phyloP scores from a whole-genome alignment of 306 rosid genomes.

The Inga laurina region DNA sequence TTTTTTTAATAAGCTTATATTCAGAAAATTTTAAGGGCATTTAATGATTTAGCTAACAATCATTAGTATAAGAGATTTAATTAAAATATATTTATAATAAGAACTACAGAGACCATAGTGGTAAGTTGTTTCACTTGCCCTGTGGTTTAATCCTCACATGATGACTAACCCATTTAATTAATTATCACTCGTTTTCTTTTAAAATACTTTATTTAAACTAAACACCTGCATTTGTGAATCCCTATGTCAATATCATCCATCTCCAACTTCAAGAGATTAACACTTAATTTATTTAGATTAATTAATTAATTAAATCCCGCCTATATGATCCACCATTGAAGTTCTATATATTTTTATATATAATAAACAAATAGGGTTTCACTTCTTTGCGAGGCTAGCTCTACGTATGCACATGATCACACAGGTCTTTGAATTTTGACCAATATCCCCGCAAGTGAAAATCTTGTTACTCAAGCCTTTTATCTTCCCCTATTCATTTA shows the following conservation, averaged over 20 bases:
- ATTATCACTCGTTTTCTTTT: constrained; percentile 7
- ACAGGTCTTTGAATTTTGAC: neutral
- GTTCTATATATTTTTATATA: neutral
- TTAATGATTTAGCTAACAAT: too few species aligned
- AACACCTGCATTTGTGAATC: constrained; percentile 18
- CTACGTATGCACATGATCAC: neutral
- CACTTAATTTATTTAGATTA: neutral
- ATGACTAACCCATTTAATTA: constrained; percentile 57
- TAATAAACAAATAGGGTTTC: neutral
- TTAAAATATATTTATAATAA: too few species aligned
- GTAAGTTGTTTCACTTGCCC: constrained; percentile 21
- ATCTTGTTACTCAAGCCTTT: neutral
- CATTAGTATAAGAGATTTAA: too few species aligned
- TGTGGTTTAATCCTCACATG: constrained; percentile 56
- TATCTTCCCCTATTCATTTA: neutral
- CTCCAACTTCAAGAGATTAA: neutral
- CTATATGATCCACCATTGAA: neutral
- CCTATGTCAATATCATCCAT: neutral
- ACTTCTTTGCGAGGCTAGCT: neutral
- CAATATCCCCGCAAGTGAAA: neutral
- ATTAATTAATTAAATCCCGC: neutral
- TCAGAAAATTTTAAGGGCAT: too few species aligned
- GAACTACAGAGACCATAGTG: too few species aligned
- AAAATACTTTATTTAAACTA: constrained; percentile 10
- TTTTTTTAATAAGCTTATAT: too few species aligned